phyloP scores from a whole-genome alignment of 371 early-diverging fungal genomes.

The Funneliformis caledonium region DNA sequence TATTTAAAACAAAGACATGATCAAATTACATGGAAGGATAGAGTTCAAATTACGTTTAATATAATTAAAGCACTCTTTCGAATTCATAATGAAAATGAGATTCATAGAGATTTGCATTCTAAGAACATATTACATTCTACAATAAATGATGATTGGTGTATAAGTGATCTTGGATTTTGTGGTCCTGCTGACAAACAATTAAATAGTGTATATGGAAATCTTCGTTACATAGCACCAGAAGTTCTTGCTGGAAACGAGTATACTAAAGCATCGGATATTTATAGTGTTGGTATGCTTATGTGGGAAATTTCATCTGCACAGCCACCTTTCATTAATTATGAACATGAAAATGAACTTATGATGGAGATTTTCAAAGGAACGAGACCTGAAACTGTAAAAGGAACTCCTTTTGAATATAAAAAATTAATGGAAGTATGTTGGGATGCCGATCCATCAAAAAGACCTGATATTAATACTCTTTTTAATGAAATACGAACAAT shows the following conservation, averaged over 20 bases:
- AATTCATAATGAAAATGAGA: too few relatives aligned
- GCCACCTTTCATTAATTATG: neutral
- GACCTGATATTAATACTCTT: neutral
- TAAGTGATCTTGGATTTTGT: too few relatives aligned
- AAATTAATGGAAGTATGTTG: neutral
- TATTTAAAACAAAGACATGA: neutral
- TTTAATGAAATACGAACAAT: too few relatives aligned
- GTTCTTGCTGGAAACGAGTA: neutral
- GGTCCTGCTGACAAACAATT: too few relatives aligned
- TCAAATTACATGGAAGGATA: too few relatives aligned
- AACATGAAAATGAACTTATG: neutral
- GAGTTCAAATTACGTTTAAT: too few relatives aligned
- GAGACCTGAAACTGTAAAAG: neutral
- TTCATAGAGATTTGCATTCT: neutral
- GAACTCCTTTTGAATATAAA: neutral
- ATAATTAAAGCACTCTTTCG: too few relatives aligned
- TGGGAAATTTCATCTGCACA: constrained; percentile 13
- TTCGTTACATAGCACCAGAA: constrained; percentile 31
- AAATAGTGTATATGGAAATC: neutral
- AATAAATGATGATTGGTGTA: too few relatives aligned
- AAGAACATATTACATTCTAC: too few relatives aligned
- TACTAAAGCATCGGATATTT: constrained; percentile 12
- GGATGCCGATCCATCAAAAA: neutral
- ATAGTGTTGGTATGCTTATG: constrained; percentile 23
- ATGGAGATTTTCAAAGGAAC: neutral